Conservation (phyloP, 2,329 filamentous ascomycete species). For the Xylaria digitata region DNA sequence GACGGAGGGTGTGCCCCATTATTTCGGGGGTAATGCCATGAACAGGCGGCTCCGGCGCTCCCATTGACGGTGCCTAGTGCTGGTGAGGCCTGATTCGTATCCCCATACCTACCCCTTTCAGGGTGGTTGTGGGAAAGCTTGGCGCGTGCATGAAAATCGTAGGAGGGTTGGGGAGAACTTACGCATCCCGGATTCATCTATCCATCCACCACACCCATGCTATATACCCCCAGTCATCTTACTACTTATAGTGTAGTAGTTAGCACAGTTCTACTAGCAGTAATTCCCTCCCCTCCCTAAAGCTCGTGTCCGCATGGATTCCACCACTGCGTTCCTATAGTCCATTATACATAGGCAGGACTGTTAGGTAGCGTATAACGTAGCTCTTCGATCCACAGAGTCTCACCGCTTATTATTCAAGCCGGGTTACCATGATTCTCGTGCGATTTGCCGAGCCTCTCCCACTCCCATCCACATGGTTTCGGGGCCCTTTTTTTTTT, state of each 20-base stretch:
- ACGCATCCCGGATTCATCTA: conserved; percentile 2
- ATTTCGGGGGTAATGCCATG: conserved; percentile 34
- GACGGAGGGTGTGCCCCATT: conserved; percentile 34
- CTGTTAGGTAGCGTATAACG: conserved; percentile 6
- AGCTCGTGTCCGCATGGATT: conserved; percentile 27
- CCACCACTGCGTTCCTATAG: conserved; percentile 7
- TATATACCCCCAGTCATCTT: conserved; percentile 29
- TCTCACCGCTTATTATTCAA: conserved; percentile 36
- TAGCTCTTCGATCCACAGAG: conserved; percentile 29
- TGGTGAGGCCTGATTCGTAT: conserved; percentile 26
- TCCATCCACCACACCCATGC: conserved; percentile 18
- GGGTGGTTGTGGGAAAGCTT: conserved; percentile 10
- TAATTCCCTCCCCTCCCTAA: conserved; percentile 21
- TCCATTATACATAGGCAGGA: conserved; percentile 5
- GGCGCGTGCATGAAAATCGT: conserved; percentile 19
- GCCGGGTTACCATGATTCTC: conserved; percentile 27
- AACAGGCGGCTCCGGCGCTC: conserved; percentile 33
- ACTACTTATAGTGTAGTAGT: conserved; percentile 5
- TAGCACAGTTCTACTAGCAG: conserved; percentile 14
- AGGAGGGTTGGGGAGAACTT: neutral
- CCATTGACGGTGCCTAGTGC: conserved; percentile 20
- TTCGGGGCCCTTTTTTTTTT: conserved; percentile 17
- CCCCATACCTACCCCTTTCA: conserved; percentile 15
- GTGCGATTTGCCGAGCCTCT: conserved; percentile 22
- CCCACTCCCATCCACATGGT: conserved; percentile 29